Evolutionary conservation across 306 rosid genomes (phyloP).

Genomic region (Hippophae rhamnoides): DNA sequence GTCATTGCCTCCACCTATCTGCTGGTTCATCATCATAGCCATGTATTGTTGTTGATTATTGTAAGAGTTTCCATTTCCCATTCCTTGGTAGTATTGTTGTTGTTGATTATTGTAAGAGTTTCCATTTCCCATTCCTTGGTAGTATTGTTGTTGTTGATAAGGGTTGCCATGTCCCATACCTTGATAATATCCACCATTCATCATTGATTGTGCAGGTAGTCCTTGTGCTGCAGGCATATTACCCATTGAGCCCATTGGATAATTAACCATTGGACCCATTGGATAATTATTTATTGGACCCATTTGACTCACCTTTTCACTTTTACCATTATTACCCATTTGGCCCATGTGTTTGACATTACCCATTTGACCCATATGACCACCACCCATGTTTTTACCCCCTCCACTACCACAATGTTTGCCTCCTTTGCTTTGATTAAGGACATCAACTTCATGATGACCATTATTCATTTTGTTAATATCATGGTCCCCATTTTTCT

Average conservation of each 20-base stretch:
- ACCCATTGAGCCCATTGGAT: conserved; percentile 41
- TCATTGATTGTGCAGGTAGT: conserved; percentile 48
- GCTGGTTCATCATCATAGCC: conserved; percentile 91
- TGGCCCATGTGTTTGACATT: background rate
- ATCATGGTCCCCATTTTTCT: conserved; percentile 17
- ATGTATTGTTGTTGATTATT: conserved; percentile 51
- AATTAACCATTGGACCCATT: conserved; percentile 29
- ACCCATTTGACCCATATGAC: background rate
- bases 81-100: conserved; percentile 17
- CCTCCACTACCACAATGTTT: conserved; percentile 25
- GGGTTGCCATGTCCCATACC: conserved; percentile 50
- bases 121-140: conserved; percentile 18
- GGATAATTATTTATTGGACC: conserved; percentile 5
- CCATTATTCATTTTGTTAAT: conserved; percentile 31
- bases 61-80: conserved; percentile 30
- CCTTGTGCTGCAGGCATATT: conserved; percentile 74
- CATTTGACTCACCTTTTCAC: background rate
- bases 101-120: conserved; percentile 28
- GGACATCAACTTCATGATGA: conserved; percentile 41
- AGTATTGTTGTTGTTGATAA: conserved; percentile 20
- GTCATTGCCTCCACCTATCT: conserved; percentile 40
- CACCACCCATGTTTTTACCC: background rate
- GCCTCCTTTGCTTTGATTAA: conserved; percentile 36
- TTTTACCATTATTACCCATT: conserved; percentile 5
- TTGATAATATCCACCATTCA: conserved; percentile 59